Percentiles rank a stretch among this genome's conserved stretches.
Conservation (phyloP, 495 filamentous ascomycete genomes). For the Penicillium atrosanguineum region DNA sequence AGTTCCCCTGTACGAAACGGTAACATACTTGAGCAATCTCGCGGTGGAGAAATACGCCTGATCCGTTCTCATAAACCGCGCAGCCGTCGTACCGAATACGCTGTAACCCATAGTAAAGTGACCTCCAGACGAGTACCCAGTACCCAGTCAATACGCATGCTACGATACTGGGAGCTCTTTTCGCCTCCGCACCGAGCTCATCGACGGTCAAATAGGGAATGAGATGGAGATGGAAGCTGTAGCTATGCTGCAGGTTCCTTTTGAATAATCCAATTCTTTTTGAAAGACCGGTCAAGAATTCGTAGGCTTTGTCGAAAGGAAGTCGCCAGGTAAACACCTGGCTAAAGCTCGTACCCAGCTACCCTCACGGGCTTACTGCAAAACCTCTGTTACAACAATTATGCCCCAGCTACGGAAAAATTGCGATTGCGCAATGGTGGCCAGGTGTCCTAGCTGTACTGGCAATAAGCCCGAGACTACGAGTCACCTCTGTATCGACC, state of each 20-base stretch:
- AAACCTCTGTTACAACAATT: neutral
- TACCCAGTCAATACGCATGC: constrained; percentile 10
- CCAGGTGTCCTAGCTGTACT: constrained; percentile 2
- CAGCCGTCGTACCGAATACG: constrained; percentile 23
- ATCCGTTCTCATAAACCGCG: constrained; percentile 22
- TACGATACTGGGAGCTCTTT: neutral
- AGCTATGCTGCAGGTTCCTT: neutral
- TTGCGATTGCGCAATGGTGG: constrained; percentile 3
- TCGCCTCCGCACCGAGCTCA: neutral
- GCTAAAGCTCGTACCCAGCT: neutral
- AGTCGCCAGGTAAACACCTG: neutral
- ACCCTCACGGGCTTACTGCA: neutral
- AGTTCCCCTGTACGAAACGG: constrained; percentile 8
- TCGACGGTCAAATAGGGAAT: neutral
- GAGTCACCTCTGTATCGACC: neutral
- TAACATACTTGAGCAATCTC: constrained; percentile 17
- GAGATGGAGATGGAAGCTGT: neutral
- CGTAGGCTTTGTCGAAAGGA: neutral
- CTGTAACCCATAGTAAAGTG: constrained; percentile 17
- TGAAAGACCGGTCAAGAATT: neutral
- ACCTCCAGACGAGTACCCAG: constrained; percentile 11
- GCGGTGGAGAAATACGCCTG: constrained; percentile 19
- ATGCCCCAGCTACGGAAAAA: neutral
- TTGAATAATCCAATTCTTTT: neutral
- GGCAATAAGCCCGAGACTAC: constrained; percentile 11